These are phyloP conservation scores for Aspergillus cejpii DNA, from an alignment of 2,329 filamentous ascomycete genomes.

Conservation along the genomic window DNA sequence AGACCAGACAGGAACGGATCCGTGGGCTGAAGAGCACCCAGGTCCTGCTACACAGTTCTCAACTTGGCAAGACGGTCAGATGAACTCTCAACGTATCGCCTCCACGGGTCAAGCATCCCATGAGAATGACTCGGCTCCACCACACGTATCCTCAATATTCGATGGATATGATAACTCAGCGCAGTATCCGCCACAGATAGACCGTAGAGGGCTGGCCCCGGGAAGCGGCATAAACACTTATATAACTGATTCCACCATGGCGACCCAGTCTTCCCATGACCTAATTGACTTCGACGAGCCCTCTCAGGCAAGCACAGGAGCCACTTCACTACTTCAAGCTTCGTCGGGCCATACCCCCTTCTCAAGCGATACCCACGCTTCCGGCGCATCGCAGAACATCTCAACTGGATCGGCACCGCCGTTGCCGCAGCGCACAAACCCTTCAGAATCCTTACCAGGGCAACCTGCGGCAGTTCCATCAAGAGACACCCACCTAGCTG, in stretches of 20 bases:
- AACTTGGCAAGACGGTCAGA: slow-evolving; percentile 7
- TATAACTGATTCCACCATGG: slow-evolving; percentile 20
- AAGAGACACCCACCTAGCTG: slow-evolving; percentile 16
- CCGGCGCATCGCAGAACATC: neutral
- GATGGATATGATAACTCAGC: neutral
- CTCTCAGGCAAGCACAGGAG: slow-evolving; percentile 5
- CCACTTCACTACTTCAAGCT: slow-evolving; percentile 3
- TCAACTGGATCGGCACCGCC: slow-evolving; percentile 6
- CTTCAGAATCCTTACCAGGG: slow-evolving; percentile 1
- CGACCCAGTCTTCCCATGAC: slow-evolving; percentile 29
- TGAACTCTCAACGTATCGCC: slow-evolving; percentile 1
- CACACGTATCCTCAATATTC: slow-evolving; percentile 5
- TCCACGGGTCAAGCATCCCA: neutral
- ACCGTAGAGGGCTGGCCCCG: slow-evolving; percentile 11
- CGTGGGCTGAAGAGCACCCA: slow-evolving; percentile 23
- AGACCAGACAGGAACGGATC: slow-evolving; percentile 24
- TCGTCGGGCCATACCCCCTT: slow-evolving; percentile 11
- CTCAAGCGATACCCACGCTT: neutral
- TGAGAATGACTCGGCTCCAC: slow-evolving; percentile 8
- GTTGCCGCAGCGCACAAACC: slow-evolving; percentile 7
- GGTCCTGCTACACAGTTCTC: slow-evolving; percentile 7
- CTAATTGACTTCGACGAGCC: slow-evolving; percentile 27
- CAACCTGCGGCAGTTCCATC: slow-evolving; percentile 4
- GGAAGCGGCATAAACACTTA: slow-evolving; percentile 17
- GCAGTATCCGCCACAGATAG: slow-evolving; percentile 9